Base-by-base conservation (phyloP, 345 rosid species). In the Eucalyptus melliodora region DNA sequence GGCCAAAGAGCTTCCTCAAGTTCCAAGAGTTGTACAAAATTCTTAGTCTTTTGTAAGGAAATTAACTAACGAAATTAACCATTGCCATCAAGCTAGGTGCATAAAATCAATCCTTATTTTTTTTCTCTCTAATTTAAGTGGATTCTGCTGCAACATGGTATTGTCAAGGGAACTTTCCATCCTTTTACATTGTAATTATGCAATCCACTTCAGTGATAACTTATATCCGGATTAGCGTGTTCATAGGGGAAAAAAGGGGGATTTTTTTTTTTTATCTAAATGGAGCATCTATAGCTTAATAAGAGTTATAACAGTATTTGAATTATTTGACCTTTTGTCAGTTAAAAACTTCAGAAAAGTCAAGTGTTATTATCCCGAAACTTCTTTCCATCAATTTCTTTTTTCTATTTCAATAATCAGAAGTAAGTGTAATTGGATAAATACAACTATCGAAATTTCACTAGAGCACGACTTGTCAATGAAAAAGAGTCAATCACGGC, bases 381-480 rank as follows among this genome's bases (percentile, higher is more conserved):
- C 10, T n/a, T 65, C 10, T n/a, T 65, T 65, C 5, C 6, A 65
- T 65, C 19, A n/a, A 15, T 65, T n/a, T 15, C 2, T 7, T n/a
- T 65, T 65, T 65, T 65, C 5, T 65, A 7, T 65, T 19, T 53
- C 59, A 56, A 23, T 65, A 65, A n/a, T 65, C 5, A 65, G 16
- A n/a, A n/a, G 3, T n/a, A n/a, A 65, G 5, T 12, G 17, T n/a
- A 65, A 65, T 65, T 7, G 8, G 37, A n/a, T 14, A n/a, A 15
- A 15, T 7, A 65, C 37, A 65, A 65, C 19, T 65, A 0, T 13
- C 19, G 3, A 65, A 65, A 30, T 65, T 65, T 65, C 77, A n/a
- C 21, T 17, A 6, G 16, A 11, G 16, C 2, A 13, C 40, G 1
- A 65, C 21, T n/a, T 3, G 0, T 0, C 0, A 16, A 65, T n/a